Percentiles rank a stretch among this genome's conserved stretches.
Conservation (phyloP, 305 asterid genomes). For the Fraxinus xanthoxyloides region DNA sequence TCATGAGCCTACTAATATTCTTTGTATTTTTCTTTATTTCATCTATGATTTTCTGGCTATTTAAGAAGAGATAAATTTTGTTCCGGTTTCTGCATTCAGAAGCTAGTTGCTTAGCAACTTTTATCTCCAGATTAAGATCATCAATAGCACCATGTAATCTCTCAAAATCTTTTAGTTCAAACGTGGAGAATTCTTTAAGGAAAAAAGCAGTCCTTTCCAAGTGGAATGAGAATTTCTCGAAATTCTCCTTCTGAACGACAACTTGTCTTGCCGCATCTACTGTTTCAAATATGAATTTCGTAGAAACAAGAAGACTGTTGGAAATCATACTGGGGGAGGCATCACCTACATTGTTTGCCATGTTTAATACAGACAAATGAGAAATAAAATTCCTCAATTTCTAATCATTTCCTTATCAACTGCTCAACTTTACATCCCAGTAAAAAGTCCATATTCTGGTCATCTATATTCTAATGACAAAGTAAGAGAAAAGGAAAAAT, state of each 20-base stretch:
- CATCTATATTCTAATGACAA: background rate
- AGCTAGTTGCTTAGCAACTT: slow-evolving; percentile 26
- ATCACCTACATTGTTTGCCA: slow-evolving; percentile 21
- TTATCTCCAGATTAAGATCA: slow-evolving; percentile 33
- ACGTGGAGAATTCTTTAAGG: slow-evolving; percentile 32
- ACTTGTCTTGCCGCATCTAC: slow-evolving; percentile 27
- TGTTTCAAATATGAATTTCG: slow-evolving; percentile 26
- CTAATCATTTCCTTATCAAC: background rate
- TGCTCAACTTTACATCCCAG: background rate
- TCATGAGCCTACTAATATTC: slow-evolving; percentile 27
- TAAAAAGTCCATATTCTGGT: background rate
- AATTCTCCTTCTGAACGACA: slow-evolving; percentile 36
- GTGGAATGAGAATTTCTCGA: slow-evolving; percentile 33
- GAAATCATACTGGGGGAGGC: slow-evolving; percentile 13
- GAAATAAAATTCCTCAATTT: slow-evolving; percentile 12
- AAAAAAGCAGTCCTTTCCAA: slow-evolving; percentile 27
- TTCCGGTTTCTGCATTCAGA: slow-evolving; percentile 33
- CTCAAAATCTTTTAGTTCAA: background rate
- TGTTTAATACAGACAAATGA: background rate
- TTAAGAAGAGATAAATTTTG: slow-evolving; percentile 41
- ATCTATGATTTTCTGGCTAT: slow-evolving; percentile 34
- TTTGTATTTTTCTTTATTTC: slow-evolving; percentile 28
- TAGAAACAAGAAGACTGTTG: slow-evolving; percentile 19
- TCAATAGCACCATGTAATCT: slow-evolving; percentile 21
- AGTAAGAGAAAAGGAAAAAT: background rate